Percentiles rank a stretch among this genome's conserved stretches.
Evolutionary conservation across 352 stramenopile genomes (phyloP).

Genomic region (Blastocystis sp.): DNA sequence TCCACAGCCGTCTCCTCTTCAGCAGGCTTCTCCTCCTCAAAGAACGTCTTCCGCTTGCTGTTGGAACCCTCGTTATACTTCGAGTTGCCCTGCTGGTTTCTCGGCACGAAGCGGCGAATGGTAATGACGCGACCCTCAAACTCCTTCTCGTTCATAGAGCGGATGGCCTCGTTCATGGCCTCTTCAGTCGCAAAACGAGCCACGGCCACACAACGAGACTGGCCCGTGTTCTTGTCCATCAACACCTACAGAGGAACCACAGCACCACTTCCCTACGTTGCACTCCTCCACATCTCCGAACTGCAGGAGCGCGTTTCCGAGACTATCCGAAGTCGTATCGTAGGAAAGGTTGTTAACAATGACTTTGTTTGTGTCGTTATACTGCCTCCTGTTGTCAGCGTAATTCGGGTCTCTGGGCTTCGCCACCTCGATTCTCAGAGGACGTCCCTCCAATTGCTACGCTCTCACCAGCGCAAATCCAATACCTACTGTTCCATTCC

Average conservation of each 20-base stretch:
- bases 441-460: constrained; percentile 48
- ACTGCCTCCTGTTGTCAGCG: neutral
- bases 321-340: constrained; percentile 32
- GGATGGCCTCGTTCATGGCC: constrained; percentile 57
- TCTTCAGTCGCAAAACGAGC: constrained; percentile 59
- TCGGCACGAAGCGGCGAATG: constrained; percentile 43
- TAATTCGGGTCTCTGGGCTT: neutral
- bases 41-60: constrained; percentile 84
- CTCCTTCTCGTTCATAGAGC: constrained; percentile 45
- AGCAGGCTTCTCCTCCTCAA: constrained; percentile 70
- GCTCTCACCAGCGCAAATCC: neutral
- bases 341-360: constrained; percentile 58
- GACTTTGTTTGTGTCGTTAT: constrained; percentile 66
- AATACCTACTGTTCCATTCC: constrained; percentile 23
- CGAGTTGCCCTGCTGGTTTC: neutral
- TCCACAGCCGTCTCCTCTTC: constrained; percentile 72
- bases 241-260: neutral
- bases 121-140: constrained; percentile 62
- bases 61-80: constrained; percentile 79
- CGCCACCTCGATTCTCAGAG: constrained; percentile 9
- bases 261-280: neutral
- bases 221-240: constrained; percentile 29
- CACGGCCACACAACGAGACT: constrained; percentile 29
- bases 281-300: constrained; percentile 49
- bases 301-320: constrained; percentile 4